Evolutionary conservation across 306 rosid species (phyloP).

Genomic region (Macrotyloma uniflorum): DNA sequence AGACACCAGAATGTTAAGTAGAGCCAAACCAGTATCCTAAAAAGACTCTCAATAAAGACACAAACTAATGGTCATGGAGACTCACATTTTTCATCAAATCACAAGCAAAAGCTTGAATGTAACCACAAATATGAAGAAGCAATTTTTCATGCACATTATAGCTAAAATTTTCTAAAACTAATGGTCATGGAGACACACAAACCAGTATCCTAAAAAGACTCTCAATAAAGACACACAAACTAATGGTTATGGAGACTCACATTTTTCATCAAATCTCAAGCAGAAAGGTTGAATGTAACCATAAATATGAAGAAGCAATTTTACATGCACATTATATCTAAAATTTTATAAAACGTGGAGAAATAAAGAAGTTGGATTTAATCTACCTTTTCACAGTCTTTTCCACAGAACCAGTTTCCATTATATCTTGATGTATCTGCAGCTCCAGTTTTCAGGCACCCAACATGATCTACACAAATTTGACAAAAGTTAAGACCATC

Average conservation of each 20-base stretch:
- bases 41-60: not conserved
- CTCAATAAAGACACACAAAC: not conserved
- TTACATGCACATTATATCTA: not conserved
- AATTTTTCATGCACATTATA: not conserved
- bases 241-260: not conserved
- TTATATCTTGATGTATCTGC: conserved; percentile 27
- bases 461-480: conserved; percentile 68
- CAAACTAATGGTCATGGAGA: not conserved
- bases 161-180: not conserved
- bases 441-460: conserved; percentile 53
- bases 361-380: conserved; percentile 5
- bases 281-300: not conserved
- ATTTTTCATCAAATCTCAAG: not conserved
- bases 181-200: no score
- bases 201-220: not conserved
- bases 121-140: conserved; percentile 15
- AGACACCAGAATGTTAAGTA: conserved; percentile 32
- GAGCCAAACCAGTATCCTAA: not conserved
- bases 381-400: conserved; percentile 68
- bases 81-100: not conserved
- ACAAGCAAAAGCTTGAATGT: not conserved
- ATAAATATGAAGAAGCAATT: conserved; percentile 12
- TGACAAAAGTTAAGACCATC: conserved; percentile 24
- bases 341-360: not conserved
- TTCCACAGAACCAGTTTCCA: conserved; percentile 67